Evolutionary conservation across 345 rosid genomes (phyloP), one percentile per base, ranked within the genome.

Genomic region (Lepidium aucheri): DNA sequence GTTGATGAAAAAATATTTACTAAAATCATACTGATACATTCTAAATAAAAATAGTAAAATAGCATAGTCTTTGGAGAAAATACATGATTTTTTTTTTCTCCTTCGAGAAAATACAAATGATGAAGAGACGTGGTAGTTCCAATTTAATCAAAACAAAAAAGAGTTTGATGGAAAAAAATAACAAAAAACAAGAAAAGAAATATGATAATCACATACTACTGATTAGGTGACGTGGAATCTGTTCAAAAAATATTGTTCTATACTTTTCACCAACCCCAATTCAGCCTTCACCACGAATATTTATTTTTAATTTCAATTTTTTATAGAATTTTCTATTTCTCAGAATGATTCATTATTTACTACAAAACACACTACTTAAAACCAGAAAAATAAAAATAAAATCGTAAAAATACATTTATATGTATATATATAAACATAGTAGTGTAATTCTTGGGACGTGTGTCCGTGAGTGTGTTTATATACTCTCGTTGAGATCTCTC

Each of bases 181-280:
- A 24, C 26, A 24, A 3, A 36, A 6, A 8, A n/a, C n/a, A 26
- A 26, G 6, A 4, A 26, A 26, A 26, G 6, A 26, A 26, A 26
- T 24, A 24, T 26, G 15, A 11, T 38, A 9, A 63, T 63, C 38
- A 39, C 3, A 24, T 10, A 45, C 12, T 3, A 38, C 8, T 28
- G 16, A 64, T 15, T 15, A 39, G 30, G n/a, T 40, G 40, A 65
- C 70, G 61, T 65, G 61, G 41, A 65, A 53, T 65, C 14, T 53
- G 4, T 0, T 9, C 5, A 52, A 1, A 64, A 64, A 36, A 26
- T 10, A 12, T 15, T 0, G 39, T 20, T 17, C 8, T 3, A 44
- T 35, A 18, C 69, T 63, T 71, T 71, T 71, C 75, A 71, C 75
- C 69, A 63, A 71, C 75, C 69, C 11, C 75, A 71, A 34, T 33